Evolutionary conservation across 179 eudicot species (phyloP).

Genomic region (Heliamphora pulchella): DNA sequence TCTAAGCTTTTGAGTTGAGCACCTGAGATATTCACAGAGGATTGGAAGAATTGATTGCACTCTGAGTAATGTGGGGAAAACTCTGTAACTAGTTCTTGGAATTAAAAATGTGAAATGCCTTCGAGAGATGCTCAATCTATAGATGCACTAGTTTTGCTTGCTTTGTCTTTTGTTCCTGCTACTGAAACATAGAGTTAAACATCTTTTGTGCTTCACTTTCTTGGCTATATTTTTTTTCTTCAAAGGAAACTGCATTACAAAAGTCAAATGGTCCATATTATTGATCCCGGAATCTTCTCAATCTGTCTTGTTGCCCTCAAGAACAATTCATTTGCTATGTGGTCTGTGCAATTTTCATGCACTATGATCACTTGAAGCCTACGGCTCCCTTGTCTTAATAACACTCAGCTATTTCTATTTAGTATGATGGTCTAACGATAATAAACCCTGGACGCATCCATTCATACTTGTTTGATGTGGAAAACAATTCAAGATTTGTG

Average conservation of each 20-base stretch:
- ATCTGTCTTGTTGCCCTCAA: background rate
- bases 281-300: too few species aligned
- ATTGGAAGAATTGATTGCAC: background rate
- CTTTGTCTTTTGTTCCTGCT: too few species aligned
- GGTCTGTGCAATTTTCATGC: constrained; percentile 4
- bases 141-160: too few species aligned
- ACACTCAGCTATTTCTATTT: background rate
- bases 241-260: too few species aligned
- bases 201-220: too few species aligned
- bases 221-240: too few species aligned
- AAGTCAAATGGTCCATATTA: background rate
- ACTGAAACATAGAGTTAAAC: too few species aligned
- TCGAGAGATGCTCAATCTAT: too few species aligned
- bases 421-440: background rate
- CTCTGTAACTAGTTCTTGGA: background rate
- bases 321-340: background rate
- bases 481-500: background rate
- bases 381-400: background rate
- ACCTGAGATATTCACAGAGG: background rate
- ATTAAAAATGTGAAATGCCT: background rate
- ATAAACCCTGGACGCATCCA: background rate
- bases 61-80: background rate
- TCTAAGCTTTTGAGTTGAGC: background rate
- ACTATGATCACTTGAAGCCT: background rate
- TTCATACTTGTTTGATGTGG: background rate